Evolutionary conservation across 1,284 basidiomycete species (phyloP), one percentile per base, ranked within the genome.

Genomic region (Inonotus hispidus): DNA sequence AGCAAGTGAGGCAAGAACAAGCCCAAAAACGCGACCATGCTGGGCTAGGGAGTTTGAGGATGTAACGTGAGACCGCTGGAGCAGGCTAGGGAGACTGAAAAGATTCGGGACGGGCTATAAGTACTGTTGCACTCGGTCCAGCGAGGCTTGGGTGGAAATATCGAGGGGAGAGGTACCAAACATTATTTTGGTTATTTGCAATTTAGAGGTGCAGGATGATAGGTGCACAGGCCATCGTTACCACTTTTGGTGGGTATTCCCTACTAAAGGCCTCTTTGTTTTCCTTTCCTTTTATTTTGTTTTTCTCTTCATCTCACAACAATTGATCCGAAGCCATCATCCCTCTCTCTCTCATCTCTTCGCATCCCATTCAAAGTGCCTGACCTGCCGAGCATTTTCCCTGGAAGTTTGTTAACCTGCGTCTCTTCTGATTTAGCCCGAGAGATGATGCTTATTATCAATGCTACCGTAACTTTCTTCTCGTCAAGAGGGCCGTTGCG

Each of bases 111-210:
- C 7, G 41, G 56, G 25, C 43, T 46, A 32, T 46, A 46, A 57
- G 46, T 45, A 45, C 29, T 37, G 27, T n/a, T 27, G 32, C 29
- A 38, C 56, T 57, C 56, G 56, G 25, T 47, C 56, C 56, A 46
- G 56, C 56, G 56, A 57, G 56, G 43, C n/a, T 49, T 16, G 27
- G 56, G 29, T 37, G 25, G 56, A 46, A 52, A 49, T 49, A 23
- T 25, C 19, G 46, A 49, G 50, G 50, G 32, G 32, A 35, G 50
- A 27, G 19, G 32, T n/a, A 52, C 50, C 27, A 27, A 52, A 52
- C 50, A 52, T 52, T 43, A 43, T 14, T 43, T 43, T 43, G 11
- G 16, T 14, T 43, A 32, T 29, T 52, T 52, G 13, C 5, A 13
- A 52, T 32, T 52, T 52, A 16, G 27, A 27, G 50, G n/a, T 6